Conservation (phyloP, 495 filamentous ascomycete species). For the Neurospora sp. region DNA sequence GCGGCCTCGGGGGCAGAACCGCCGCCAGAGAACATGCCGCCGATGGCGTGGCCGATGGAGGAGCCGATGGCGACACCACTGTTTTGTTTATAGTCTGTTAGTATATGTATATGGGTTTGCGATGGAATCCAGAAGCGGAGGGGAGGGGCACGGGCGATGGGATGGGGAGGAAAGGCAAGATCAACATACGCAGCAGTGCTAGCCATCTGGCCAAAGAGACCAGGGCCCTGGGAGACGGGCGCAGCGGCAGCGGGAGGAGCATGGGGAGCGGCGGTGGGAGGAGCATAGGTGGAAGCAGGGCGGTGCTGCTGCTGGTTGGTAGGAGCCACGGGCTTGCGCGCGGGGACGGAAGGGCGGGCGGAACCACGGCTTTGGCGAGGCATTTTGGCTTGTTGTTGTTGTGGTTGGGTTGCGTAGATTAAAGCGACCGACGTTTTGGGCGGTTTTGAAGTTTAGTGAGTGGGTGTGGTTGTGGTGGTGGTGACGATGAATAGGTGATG, state of each 20-base stretch:
- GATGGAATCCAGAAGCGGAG: slow-evolving; percentile 1
- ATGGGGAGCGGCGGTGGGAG: slow-evolving; percentile 35
- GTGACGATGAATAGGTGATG: neutral
- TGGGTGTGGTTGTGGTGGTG: neutral
- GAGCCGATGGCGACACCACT: slow-evolving; percentile 95
- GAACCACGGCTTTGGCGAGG: slow-evolving; percentile 67
- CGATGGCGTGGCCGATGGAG: slow-evolving; percentile 88
- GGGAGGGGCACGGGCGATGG: neutral
- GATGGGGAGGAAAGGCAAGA: neutral
- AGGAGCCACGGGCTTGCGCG: slow-evolving; percentile 43
- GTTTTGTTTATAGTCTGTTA: slow-evolving; percentile 9
- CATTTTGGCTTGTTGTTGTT: slow-evolving; percentile 42
- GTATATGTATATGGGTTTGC: neutral
- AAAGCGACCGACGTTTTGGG: slow-evolving; percentile 2
- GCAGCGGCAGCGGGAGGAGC: slow-evolving; percentile 39
- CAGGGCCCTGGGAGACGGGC: slow-evolving; percentile 47
- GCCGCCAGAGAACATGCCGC: slow-evolving; percentile 69
- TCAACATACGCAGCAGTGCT: slow-evolving; percentile 68
- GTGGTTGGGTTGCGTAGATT: neutral
- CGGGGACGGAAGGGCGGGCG: slow-evolving; percentile 57
- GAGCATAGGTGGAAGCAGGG: slow-evolving; percentile 55
- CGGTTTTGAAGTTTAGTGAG: neutral
- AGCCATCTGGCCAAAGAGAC: slow-evolving; percentile 78
- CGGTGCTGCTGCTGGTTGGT: slow-evolving; percentile 52
- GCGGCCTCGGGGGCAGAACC: slow-evolving; percentile 45